Evolutionary conservation across 2,329 filamentous ascomycete species (phyloP).

Genomic region (Drechslera avenae): DNA sequence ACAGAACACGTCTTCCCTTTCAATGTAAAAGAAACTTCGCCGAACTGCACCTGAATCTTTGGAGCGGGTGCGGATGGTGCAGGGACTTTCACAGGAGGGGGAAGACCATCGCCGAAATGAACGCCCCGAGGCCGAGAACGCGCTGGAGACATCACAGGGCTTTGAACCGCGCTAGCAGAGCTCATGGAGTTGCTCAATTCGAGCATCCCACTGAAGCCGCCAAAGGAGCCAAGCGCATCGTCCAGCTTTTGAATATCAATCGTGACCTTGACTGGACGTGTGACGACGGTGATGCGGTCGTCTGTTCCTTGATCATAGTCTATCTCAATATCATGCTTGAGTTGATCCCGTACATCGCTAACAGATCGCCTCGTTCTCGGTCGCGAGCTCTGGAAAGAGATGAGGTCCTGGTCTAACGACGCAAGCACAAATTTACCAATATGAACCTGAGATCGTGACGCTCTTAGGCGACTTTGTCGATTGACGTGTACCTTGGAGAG

Average conservation of each 20-base stretch:
- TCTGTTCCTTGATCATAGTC: constrained; percentile 40
- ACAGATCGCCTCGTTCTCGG: constrained; percentile 34
- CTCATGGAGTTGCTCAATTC: constrained; percentile 86
- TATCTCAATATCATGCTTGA: constrained; percentile 40
- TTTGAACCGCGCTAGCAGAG: constrained; percentile 65
- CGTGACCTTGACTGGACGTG: constrained; percentile 75
- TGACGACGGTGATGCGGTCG: constrained; percentile 65
- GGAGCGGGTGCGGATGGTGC: constrained; percentile 26
- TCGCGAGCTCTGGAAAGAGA: constrained; percentile 54
- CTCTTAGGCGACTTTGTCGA: constrained; percentile 22
- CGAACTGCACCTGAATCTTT: constrained; percentile 78
- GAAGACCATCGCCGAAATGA: constrained; percentile 60
- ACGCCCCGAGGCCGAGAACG: constrained; percentile 55
- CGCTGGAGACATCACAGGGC: constrained; percentile 39
- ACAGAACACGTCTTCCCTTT: constrained; percentile 77
- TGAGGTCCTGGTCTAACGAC: constrained; percentile 55
- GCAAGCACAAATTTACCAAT: constrained; percentile 55
- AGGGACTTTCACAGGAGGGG: constrained; percentile 23
- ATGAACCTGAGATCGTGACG: constrained; percentile 30
- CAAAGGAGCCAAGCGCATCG: constrained; percentile 85
- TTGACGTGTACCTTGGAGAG: constrained; percentile 32
- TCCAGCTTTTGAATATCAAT: constrained; percentile 82
- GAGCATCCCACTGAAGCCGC: constrained; percentile 87
- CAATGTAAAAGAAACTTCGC: constrained; percentile 76
- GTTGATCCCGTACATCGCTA: constrained; percentile 27